Evolutionary conservation across 176 grass and related monocot genomes (phyloP), one percentile per base, ranked within the genome.

Genomic region (Zizania latifolia): DNA sequence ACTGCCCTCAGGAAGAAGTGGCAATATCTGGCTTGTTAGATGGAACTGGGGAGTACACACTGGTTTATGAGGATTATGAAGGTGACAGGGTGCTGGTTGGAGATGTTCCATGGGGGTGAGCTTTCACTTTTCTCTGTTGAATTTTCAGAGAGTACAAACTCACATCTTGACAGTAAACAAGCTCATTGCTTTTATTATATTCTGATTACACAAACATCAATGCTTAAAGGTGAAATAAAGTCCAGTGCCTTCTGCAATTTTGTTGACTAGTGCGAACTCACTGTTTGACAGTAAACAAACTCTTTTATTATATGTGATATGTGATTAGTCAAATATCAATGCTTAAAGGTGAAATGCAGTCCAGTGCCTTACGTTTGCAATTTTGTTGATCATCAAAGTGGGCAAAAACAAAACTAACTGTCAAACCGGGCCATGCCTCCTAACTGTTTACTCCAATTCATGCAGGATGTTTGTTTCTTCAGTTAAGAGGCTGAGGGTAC

Each of bases 31-130:
- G 86, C 58, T 81, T 93, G 69, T 68, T 89, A 70, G 86, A 93
- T 81, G 86, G 90, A 64, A 84, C 61, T 34, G 90, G 90, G 14
- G 86, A 89, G 58, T 93, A 89, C 51, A 86, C 90, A 32, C 68
- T 93, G 31, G 86, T 93, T 59, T 93, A 93, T 63, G 90, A 93
- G 81, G 90, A 93, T 69, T 54, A 84, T 78, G 90, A 93, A 66
- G 90, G 90, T 58, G 90, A 93, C 19, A 86, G 68, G 59, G 81
- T 93, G 39, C 75, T 92, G 23, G 90, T 89, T 51, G 90, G 90
- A 16, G 90, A 92, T 89, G 90, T 92, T 24, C 90, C 90, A 34
- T 93, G 90, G 90, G 80, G 74, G 90, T 93, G 73, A 78, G 86
- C 37, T 67, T 69, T 59, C 2, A 7, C 32, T 16, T 7, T 58